Evolutionary conservation across 2,329 filamentous ascomycete species (phyloP).

Genomic region (Arthrobotrys megalospora): DNA sequence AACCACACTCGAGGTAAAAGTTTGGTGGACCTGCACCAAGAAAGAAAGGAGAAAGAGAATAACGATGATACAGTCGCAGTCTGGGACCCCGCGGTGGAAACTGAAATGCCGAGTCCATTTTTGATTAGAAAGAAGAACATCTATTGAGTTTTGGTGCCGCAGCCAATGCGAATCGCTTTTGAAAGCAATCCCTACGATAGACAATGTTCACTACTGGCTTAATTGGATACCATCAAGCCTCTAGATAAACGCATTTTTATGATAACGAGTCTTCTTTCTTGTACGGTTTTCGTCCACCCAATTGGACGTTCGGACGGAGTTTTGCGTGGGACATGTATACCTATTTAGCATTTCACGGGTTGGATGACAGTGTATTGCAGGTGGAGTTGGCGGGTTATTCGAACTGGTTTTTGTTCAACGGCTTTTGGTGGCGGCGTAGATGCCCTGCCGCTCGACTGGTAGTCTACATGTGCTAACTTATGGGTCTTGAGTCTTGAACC

Average conservation of each 20-base stretch:
- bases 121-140: conserved; percentile 1
- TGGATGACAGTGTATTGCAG: conserved; percentile 22
- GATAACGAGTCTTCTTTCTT: conserved; percentile 32
- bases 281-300: background rate
- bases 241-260: conserved; percentile 5
- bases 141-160: background rate
- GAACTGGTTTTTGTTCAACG: background rate
- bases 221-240: background rate
- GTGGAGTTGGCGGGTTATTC: conserved; percentile 23
- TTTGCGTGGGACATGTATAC: conserved; percentile 11
- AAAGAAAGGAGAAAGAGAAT: conserved; percentile 49
- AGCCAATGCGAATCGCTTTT: background rate
- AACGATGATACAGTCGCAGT: conserved; percentile 29
- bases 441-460: conserved; percentile 11
- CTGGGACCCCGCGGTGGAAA: conserved; percentile 30
- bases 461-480: background rate
- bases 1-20: conserved; percentile 37
- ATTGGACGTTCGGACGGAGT: conserved; percentile 9
- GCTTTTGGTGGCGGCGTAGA: background rate
- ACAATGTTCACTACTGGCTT: background rate
- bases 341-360: conserved; percentile 13
- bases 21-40: conserved; percentile 34
- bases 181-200: background rate
- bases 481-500: too few relatives aligned
- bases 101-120: conserved; percentile 55